These are phyloP conservation scores for Aspergillus neotritici DNA, from an alignment of 2,329 filamentous ascomycete genomes.

Conservation along the genomic window DNA sequence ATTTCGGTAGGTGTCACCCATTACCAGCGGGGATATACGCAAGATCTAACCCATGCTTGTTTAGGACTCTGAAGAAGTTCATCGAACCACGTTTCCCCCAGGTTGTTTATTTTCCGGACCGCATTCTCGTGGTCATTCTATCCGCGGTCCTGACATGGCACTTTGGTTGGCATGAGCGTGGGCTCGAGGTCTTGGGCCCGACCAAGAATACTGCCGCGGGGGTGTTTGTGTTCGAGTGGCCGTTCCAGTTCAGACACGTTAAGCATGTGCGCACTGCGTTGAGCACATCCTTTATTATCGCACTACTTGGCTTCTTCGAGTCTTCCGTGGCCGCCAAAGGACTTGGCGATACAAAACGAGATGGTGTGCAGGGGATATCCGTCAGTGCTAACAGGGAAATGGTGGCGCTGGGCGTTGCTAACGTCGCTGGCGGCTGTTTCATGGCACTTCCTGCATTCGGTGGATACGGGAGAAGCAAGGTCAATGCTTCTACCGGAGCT, in stretches of 20 bases:
- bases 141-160: conserved; percentile 74
- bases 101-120: conserved; percentile 86
- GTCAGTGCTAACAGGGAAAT: conserved; percentile 90
- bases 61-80: conserved; percentile 71
- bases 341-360: conserved; percentile 57
- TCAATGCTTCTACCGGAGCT: conserved; percentile 87
- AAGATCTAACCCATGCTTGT: conserved; percentile 10
- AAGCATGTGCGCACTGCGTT: conserved; percentile 78
- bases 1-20: conserved; percentile 56
- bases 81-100: conserved; percentile 72
- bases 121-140: conserved; percentile 80
- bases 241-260: conserved; percentile 71
- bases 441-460: conserved; percentile 91
- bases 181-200: conserved; percentile 76
- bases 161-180: conserved; percentile 71
- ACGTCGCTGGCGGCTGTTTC: conserved; percentile 86
- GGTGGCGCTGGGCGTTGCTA: conserved; percentile 83
- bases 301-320: conserved; percentile 95
- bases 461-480: conserved; percentile 91
- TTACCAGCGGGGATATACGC: not conserved
- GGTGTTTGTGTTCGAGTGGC: conserved; percentile 77
- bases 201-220: conserved; percentile 67
- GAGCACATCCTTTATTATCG: conserved; percentile 87
- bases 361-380: conserved; percentile 70
- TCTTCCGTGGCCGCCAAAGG: conserved; percentile 94